Conservation (phyloP, 768 basidiomycete species). For the Tylopilus subfusipes region DNA sequence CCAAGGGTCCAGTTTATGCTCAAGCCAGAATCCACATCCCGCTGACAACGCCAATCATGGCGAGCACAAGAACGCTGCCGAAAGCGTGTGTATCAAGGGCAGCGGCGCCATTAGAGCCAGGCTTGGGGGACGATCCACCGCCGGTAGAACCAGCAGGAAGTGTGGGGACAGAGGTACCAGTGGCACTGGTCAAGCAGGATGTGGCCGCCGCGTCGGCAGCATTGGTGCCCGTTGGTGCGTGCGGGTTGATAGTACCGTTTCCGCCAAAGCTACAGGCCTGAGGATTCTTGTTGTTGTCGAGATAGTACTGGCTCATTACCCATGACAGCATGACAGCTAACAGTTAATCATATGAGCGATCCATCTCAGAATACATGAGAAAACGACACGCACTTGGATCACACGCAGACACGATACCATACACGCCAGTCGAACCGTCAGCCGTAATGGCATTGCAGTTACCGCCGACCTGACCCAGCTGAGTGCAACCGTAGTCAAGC, state of each 20-base stretch:
- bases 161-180: constrained; percentile 61
- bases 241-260: constrained; percentile 73
- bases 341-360: constrained; percentile 5
- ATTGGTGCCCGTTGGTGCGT: constrained; percentile 45
- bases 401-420: constrained; percentile 74
- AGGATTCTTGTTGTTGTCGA: constrained; percentile 52
- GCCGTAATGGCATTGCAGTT: constrained; percentile 68
- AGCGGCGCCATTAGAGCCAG: constrained; percentile 21
- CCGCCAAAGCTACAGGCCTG: constrained; percentile 77
- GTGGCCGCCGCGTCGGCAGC: constrained; percentile 54
- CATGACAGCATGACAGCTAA: constrained; percentile 77
- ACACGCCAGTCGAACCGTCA: constrained; percentile 69
- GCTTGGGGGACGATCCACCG: constrained; percentile 22
- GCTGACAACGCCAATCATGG: constrained; percentile 37
- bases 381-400: constrained; percentile 59
- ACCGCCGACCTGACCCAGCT: constrained; percentile 58
- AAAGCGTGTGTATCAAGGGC: constrained; percentile 34
- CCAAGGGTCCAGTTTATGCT: constrained; percentile 8
- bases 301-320: constrained; percentile 77
- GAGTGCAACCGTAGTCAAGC: constrained; percentile 61
- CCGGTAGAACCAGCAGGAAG: constrained; percentile 34
- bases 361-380: neutral
- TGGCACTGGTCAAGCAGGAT: constrained; percentile 64
- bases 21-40: constrained; percentile 42
- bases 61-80: constrained; percentile 35